These are phyloP conservation scores for Geotrichum reessii DNA, from an alignment of 1,139 yeast species.

Conservation along the genomic window DNA sequence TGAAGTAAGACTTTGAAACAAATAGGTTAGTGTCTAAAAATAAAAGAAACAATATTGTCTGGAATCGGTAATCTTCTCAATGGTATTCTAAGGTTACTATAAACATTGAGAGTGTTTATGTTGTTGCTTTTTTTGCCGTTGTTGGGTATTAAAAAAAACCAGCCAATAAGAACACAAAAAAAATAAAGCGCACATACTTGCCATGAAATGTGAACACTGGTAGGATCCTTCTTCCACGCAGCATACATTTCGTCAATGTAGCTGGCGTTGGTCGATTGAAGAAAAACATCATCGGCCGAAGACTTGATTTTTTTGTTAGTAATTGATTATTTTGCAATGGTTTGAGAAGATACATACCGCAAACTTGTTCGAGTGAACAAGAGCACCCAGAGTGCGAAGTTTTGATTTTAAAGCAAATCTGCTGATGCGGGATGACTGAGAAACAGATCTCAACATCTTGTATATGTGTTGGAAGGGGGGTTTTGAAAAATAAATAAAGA, in stretches of 20 bases:
- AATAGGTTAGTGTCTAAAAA: background rate
- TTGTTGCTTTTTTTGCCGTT: background rate
- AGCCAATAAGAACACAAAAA: background rate
- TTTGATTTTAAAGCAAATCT: conserved; percentile 17
- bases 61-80: background rate
- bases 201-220: conserved; percentile 93
- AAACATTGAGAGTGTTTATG: background rate
- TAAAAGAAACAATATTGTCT: background rate
- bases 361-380: conserved; percentile 17
- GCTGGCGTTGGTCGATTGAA: conserved; percentile 79
- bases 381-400: conserved; percentile 17
- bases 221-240: conserved; percentile 88
- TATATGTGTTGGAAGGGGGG: background rate
- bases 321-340: background rate
- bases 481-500: conserved; percentile 1
- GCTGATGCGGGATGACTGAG: conserved; percentile 21
- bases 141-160: background rate
- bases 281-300: conserved; percentile 54
- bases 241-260: conserved; percentile 97
- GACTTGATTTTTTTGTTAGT: conserved; percentile 15
- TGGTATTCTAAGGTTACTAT: background rate
- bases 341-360: conserved; percentile 20
- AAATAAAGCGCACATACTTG: conserved; percentile 38
- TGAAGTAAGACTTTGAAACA: conserved; percentile 60
- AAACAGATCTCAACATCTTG: conserved; percentile 24